Percentiles rank a stretch among this genome's conserved stretches.
phyloP scores from a whole-genome alignment of 371 early-diverging fungal genomes.

The Mucor velutinosus region DNA sequence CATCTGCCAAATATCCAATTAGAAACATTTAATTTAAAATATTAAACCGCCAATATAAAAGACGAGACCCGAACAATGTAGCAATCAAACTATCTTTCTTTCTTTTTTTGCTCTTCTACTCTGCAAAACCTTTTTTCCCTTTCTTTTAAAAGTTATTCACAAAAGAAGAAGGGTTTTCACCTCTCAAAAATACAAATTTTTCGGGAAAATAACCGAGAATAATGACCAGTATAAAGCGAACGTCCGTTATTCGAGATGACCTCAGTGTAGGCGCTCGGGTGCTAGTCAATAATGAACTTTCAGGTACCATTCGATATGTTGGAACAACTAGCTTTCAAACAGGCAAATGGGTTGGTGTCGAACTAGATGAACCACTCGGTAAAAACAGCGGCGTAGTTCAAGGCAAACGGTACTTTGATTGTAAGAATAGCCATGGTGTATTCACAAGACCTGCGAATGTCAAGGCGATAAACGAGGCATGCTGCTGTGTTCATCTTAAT shows the following conservation, averaged over 20 bases:
- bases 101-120: not conserved
- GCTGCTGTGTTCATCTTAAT: no score
- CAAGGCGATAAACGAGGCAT: slow-evolving; percentile 18
- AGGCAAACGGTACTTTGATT: slow-evolving; percentile 83
- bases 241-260: slow-evolving; percentile 22
- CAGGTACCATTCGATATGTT: slow-evolving; percentile 64
- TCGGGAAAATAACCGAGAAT: not conserved
- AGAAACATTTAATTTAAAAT: not conserved
- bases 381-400: slow-evolving; percentile 83
- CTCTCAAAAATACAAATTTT: not conserved
- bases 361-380: slow-evolving; percentile 70
- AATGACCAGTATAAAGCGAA: slow-evolving; percentile 9
- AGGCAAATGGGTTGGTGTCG: slow-evolving; percentile 84
- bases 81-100: not conserved
- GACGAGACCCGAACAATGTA: not conserved
- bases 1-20: not conserved
- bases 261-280: slow-evolving; percentile 54
- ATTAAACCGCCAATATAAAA: not conserved
- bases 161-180: not conserved
- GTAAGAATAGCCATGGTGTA: slow-evolving; percentile 72
- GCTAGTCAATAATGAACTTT: slow-evolving; percentile 59
- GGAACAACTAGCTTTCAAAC: slow-evolving; percentile 74
- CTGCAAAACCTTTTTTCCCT: not conserved
- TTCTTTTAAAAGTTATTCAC: not conserved
- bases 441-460: slow-evolving; percentile 80